Base-by-base conservation (phyloP, 1,284 basidiomycete species). In the Trametes hirsuta region DNA sequence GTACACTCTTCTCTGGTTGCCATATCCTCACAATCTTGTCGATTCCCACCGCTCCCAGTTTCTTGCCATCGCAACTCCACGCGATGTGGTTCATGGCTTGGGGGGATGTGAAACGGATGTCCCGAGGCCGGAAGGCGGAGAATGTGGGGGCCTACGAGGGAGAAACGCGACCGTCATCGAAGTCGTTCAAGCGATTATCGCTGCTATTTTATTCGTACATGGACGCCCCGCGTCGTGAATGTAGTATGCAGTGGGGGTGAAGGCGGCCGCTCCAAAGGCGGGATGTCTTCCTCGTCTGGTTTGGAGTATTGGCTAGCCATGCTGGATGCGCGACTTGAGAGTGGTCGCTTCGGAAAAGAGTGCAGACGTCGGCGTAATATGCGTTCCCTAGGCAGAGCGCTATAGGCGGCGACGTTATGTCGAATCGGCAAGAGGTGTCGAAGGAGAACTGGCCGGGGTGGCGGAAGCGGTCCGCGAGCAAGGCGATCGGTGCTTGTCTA, bases 21-120 rank as follows among this genome's bases (percentile, higher is more conserved):
- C 89, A 93, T 24, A 92, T 73, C 61, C 90, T 77, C n/a, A 85
- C 84, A n/a, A 77, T 75, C 70, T 87, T 90, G 76, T 93, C 91
- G 48, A 91, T 84, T 1, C 91, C 90, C 3, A 90, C 90, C 14
- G 85, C 89, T 8, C 87, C 89, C 14, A 93, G 76, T 60, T 88
- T 86, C 74, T 87, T 87, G 10, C 90, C 90, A 70, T 92, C 90
- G 67, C 89, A 91, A 68, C 80, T 92, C 90, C 90, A 93, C 0
- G 88, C 87, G 51, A 91, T 84, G 69, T 90, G 88, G 49, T 80
- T 87, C 79, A 91, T 87, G 0, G 83, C 78, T 64, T 87, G 84
- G 10, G 81, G 71, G 47, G 83, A 84, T 2, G 84, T 76, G 61
- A 90, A 82, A n/a, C 86, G 82, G 61, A 87, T 80, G 70, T 91